phyloP scores from a whole-genome alignment of 768 basidiomycete genomes.

The Rhodotorula kratochvilovae region DNA sequence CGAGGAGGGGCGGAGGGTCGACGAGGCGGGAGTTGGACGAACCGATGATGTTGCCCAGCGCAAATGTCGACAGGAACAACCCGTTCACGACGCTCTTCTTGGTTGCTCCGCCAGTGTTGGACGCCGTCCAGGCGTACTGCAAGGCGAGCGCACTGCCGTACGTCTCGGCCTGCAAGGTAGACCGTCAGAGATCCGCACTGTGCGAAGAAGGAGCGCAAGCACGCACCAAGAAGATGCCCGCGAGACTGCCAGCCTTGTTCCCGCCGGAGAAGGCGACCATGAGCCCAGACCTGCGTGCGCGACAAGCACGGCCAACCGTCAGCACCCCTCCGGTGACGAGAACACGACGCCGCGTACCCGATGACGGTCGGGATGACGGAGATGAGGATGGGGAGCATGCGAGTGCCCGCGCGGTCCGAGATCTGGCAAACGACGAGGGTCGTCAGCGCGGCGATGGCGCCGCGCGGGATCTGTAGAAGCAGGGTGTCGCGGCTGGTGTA shows the following conservation, averaged over 20 bases:
- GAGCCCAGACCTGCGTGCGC: conserved; percentile 50
- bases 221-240: conserved; percentile 49
- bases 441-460: conserved; percentile 54
- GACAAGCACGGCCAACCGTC: no score
- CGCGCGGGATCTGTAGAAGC: conserved; percentile 59
- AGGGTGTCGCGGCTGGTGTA: conserved; percentile 59
- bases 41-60: conserved; percentile 43
- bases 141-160: conserved; percentile 61
- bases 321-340: no score
- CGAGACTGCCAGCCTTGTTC: conserved; percentile 57
- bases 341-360: conserved; percentile 43
- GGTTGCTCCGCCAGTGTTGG: conserved; percentile 62
- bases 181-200: no score
- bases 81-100: conserved; percentile 53
- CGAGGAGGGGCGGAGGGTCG: no score
- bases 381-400: conserved; percentile 15
- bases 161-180: conserved; percentile 46
- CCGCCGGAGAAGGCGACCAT: conserved; percentile 54
- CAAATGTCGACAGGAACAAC: conserved; percentile 10
- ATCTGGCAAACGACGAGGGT: conserved; percentile 48
- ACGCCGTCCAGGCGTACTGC: conserved; percentile 63
- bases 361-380: conserved; percentile 51
- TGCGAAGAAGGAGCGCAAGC: not conserved
- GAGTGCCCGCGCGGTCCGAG: not conserved
- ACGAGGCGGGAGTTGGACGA: not conserved